Base-by-base conservation (phyloP, 495 filamentous ascomycete species). In the Elasticomyces elasticus region DNA sequence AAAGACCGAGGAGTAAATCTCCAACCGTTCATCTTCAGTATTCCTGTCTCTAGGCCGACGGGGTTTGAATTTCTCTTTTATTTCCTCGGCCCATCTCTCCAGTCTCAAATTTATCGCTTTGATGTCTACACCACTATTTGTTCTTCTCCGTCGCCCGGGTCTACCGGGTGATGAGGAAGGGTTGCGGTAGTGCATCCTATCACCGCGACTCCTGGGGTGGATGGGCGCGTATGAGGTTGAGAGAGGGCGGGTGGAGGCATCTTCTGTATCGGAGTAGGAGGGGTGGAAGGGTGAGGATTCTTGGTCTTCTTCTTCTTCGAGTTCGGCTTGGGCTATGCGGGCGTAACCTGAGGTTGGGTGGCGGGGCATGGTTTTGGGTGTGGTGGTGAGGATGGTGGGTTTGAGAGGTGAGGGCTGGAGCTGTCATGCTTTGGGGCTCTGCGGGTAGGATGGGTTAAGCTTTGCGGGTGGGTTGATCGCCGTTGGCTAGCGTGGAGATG, bases 1-100 rank as follows among this genome's bases (percentile, higher is more conserved):
- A 64, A 97, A 99, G 23, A 99, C 92, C 1, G 89, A 92, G 71
- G 95, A 87, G 61, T 96, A 88, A 46, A 99, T 99, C 71, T 99
- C 94, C 28, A 95, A 76, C 45, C 81, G 84, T 67, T 90, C 88
- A 59, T 94, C 89, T 58, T 90, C 85, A 24, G 78, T 72, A 19
- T 76, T 79, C 67, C 79, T 85, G 26, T 85, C 86, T 68, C 85
- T 90, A 57, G 83, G 80, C 37, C 79, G 81, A 53, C 78, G 74
- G 62, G 89, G 87, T 72, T 95, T 97, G 79, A 98, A 97, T 62
- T 94, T 94, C 59, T 85, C 86, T 26, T 94, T 91, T 62, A 99
- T 97, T 72, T 99, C 91, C 59, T 95, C 91, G 37, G 94, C 94
- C 92, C 92, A 99, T 60, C 86, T 76, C 67, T 99, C 92, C 19